Evolutionary conservation across 2,329 filamentous ascomycete genomes (phyloP), one percentile per base, ranked within the genome.

Genomic region (Aspergillus ustus): DNA sequence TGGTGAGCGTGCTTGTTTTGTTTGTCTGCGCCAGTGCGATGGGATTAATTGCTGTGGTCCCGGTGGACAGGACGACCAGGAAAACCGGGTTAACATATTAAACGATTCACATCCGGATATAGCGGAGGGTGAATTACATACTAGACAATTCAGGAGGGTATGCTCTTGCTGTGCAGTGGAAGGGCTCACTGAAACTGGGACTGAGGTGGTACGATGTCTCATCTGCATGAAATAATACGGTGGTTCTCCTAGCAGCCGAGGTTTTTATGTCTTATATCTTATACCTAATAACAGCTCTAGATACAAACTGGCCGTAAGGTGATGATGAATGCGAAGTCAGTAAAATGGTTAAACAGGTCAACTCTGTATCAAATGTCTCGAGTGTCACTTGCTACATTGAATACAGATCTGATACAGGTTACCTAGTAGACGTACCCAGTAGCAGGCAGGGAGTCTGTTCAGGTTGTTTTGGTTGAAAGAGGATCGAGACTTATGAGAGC

Each of bases 151-250:
- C 13, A 64, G 76, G 44, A 79, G 73, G 56, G 69, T 79, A 40
- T 80, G 77, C 45, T 79, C 77, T 1, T 66, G 69, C 45, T 79
- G 77, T 67, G 75, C 77, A 7, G 72, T 79, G 13, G 77, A 80
- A 60, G 75, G 72, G 6, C 52, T 79, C 17, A 73, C 74, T 0
- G 75, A 78, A 59, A 69, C 64, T 2, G 76, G 77, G 1, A 61
- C 66, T 4, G 77, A 79, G 56, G 72, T 75, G 37, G 74, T 77
- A 20, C 69, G 72, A 59, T 79, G 77, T 58, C 65, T 79, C 49
- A 73, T 75, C 51, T 79, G 77, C 76, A 7, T 67, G 67, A 40
- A 65, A 69, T 43, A 58, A 66, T 44, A 8, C 2, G 13, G 22
- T 48, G 11, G 22, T 4, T 11, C 20, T 48, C 9, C 22, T 22